A percentile compares a stretch with the other conserved stretches of the same genome.
phyloP scores from a whole-genome alignment of 129 eudicot genomes.

The Silybum marianum region DNA sequence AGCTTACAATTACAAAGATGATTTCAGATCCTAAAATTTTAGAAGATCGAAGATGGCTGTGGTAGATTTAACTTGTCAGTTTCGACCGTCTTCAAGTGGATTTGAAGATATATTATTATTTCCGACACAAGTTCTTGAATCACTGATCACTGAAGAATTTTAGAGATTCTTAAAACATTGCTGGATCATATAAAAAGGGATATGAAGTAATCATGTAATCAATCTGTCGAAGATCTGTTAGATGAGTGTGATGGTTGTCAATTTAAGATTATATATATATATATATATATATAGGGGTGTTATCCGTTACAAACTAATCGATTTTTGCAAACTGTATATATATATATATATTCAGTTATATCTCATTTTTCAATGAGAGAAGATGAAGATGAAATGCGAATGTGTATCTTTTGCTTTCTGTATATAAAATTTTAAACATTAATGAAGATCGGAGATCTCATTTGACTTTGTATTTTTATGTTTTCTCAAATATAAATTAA shows the following conservation, averaged over 20 bases:
- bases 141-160: background rate
- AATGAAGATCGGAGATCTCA: background rate
- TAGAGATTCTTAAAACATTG: background rate
- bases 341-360: no score
- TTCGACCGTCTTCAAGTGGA: background rate
- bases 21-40: background rate
- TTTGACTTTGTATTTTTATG: background rate
- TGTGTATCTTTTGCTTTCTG: no score
- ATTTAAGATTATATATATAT: background rate
- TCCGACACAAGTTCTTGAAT: background rate
- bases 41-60: background rate
- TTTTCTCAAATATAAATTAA: no score
- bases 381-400: no score
- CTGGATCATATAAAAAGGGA: background rate
- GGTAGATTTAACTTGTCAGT: background rate
- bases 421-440: no score
- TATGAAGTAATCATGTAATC: background rate
- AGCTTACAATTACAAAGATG: no score
- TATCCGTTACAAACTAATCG: no score
- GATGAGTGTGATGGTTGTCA: background rate
- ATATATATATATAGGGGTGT: no score
- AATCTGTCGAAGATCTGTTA: background rate
- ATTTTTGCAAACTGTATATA: no score
- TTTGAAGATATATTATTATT: background rate
- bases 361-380: no score